These are phyloP conservation scores for Quercus glauca DNA, from an alignment of 306 rosid genomes.

Conservation along the genomic window DNA sequence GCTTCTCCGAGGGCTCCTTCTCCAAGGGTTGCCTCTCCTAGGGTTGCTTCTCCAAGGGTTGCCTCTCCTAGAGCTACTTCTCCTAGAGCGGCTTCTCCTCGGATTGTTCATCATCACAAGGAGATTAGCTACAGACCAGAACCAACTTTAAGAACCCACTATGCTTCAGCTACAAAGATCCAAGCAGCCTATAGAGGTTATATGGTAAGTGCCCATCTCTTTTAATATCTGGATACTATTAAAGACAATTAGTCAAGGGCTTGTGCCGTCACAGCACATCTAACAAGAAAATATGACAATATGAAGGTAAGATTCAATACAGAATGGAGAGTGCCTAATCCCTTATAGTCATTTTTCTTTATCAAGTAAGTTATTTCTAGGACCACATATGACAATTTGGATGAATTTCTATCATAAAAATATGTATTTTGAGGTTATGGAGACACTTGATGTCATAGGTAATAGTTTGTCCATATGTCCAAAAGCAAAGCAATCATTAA, in stretches of 20 bases:
- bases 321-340: background rate
- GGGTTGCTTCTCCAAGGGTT: slow-evolving; percentile 44
- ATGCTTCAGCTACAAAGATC: slow-evolving; percentile 86
- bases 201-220: slow-evolving; percentile 49
- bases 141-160: slow-evolving; percentile 68
- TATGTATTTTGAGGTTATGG: background rate
- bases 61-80: slow-evolving; percentile 33
- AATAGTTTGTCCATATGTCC: background rate
- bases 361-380: background rate
- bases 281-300: background rate
- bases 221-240: background rate
- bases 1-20: slow-evolving; percentile 48
- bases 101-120: slow-evolving; percentile 47
- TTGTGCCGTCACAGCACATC: background rate
- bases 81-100: slow-evolving; percentile 57
- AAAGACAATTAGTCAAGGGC: background rate
- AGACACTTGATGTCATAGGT: background rate
- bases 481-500: background rate
- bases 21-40: slow-evolving; percentile 40
- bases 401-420: background rate
- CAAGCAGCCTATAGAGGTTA: slow-evolving; percentile 91
- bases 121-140: slow-evolving; percentile 68
- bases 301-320: background rate
- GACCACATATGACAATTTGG: background rate
- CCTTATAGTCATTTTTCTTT: background rate